Base-by-base conservation (phyloP, 139 green algal species). In the Picochlorum sp. region DNA sequence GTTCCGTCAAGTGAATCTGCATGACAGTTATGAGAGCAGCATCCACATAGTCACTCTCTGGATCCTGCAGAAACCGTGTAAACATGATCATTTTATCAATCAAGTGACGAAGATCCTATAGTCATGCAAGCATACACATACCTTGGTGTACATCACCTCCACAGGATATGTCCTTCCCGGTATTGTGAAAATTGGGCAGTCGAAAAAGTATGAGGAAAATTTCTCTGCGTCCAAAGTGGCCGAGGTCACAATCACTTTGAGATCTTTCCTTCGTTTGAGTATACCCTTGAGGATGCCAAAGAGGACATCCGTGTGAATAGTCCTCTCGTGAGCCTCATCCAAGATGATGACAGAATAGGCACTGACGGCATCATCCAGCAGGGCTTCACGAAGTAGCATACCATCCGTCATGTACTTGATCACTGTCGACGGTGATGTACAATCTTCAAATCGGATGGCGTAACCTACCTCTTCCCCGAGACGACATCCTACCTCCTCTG, bases 351-450 rank as follows among this genome's bases (percentile, higher is more conserved):
- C 84, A 13, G 62, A 85, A 69, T 94, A 90, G 14, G 60, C 21
- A 6, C n/a, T 61, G n/a, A 97, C 79, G 18, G 71, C 63, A 68
- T 95, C 88, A 65, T 88, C 90, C 61, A 95, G 68, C 64, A 97
- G 78, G 63, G 85, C 86, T 76, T 97, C 89, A 3, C 92, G 81
- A 70, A 98, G 83, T 65, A 98, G 84, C 88, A 98, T 97, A 61
- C 88, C 86, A 63, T 96, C 89, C 1, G 91, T 97, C 89, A 96
- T 96, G 83, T 95, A 97, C 79, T 97, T 96, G 75, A 98, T 95
- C 18, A 93, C 86, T 2, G 92, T 98, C 50, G 85, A 76, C 2
- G 82, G 67, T 57, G 66, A 79, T 9, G 90, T 97, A 82, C 84
- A 92, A 78, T 97, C 89, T 69, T 98, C 93, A 64, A 98, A 98